A percentile compares a stretch with the other conserved stretches of the same genome.
These are phyloP conservation scores for Telfairia occidentalis DNA, from an alignment of 331 rosid genomes.

Conservation along the genomic window DNA sequence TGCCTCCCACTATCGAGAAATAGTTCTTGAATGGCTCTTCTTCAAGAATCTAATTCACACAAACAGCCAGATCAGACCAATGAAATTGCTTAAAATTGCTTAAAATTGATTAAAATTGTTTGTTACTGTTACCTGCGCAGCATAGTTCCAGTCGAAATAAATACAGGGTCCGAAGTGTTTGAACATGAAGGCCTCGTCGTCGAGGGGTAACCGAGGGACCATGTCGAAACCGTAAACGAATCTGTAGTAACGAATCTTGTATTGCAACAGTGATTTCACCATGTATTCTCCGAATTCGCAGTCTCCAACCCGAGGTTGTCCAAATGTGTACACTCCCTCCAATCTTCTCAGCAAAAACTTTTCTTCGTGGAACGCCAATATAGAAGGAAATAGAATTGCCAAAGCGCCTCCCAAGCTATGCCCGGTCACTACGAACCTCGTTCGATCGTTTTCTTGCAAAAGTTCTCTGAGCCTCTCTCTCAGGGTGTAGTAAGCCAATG, in stretches of 20 bases:
- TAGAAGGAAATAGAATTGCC: constrained; percentile 51
- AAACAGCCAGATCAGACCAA: too few relatives aligned
- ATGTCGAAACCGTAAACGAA: constrained; percentile 69
- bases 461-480: constrained; percentile 33
- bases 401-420: constrained; percentile 90
- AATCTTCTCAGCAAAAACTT: constrained; percentile 40
- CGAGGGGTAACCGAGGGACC: constrained; percentile 69
- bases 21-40: constrained; percentile 34
- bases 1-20: constrained; percentile 10
- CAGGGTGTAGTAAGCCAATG: constrained; percentile 48
- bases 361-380: constrained; percentile 51
- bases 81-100: too few relatives aligned
- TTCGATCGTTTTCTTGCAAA: constrained; percentile 24
- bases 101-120: too few relatives aligned
- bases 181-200: constrained; percentile 47
- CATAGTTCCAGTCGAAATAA: constrained; percentile 34
- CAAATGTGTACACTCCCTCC: constrained; percentile 76
- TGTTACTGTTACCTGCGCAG: constrained; percentile 23
- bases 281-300: constrained; percentile 33
- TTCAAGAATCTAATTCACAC: constrained; percentile 22
- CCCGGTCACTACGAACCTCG: constrained; percentile 52
- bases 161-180: constrained; percentile 74
- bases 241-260: constrained; percentile 40
- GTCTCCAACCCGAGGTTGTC: constrained; percentile 88
- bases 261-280: constrained; percentile 31